phyloP scores from a whole-genome alignment of 2,329 filamentous ascomycete genomes.

The Akanthomyces lecanii region DNA sequence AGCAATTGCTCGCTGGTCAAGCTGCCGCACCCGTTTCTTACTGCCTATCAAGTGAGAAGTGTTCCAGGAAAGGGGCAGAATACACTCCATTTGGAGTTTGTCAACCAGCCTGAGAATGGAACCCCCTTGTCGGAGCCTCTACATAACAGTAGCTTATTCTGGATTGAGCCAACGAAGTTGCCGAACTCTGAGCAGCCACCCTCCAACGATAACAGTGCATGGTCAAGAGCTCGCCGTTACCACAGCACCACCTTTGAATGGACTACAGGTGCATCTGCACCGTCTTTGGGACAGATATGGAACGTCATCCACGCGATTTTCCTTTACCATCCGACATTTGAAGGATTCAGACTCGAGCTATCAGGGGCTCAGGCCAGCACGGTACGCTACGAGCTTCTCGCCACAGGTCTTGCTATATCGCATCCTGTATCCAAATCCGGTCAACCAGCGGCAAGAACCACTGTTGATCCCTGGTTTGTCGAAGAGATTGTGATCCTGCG shows the following conservation, averaged over 20 bases:
- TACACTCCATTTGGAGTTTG: constrained; percentile 26
- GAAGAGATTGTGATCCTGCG: constrained; percentile 40
- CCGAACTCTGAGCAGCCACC: constrained; percentile 38
- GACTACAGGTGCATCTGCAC: constrained; percentile 33
- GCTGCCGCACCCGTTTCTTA: constrained; percentile 38
- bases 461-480: constrained; percentile 18
- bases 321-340: constrained; percentile 38
- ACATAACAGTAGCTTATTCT: constrained; percentile 30
- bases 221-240: constrained; percentile 46
- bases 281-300: constrained; percentile 44
- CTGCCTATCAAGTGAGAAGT: constrained; percentile 32
- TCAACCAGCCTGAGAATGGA: constrained; percentile 21
- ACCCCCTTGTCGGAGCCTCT: constrained; percentile 19
- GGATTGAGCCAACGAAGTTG: constrained; percentile 33
- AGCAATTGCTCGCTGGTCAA: constrained; percentile 31
- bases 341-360: constrained; percentile 39
- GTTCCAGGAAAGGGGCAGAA: constrained; percentile 18
- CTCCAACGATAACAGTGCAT: constrained; percentile 46
- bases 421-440: constrained; percentile 27
- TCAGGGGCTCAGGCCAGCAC: constrained; percentile 27
- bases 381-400: constrained; percentile 26
- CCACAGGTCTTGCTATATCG: constrained; percentile 15
- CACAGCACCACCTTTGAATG: constrained; percentile 41
- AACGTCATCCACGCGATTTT: constrained; percentile 46
- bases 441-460: constrained; percentile 24